Conservation (phyloP, 106 monocot genomes). For the Dactylorhiza incarnata region DNA sequence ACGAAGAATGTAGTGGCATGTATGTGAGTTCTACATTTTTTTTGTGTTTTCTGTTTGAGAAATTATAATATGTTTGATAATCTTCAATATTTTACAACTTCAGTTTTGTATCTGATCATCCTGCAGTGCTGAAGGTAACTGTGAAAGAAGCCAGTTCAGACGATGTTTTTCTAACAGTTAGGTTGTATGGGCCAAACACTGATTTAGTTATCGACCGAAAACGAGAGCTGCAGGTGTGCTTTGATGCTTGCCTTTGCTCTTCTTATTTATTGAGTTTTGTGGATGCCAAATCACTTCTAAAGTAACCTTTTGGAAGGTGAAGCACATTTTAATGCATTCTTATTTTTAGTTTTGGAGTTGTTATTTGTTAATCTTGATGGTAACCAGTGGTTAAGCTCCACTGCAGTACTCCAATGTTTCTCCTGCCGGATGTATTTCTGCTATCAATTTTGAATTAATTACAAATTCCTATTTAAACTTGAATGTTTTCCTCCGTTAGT, state of each 20-base stretch:
- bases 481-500: background rate
- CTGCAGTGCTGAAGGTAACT: conserved; percentile 85
- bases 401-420: background rate
- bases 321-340: background rate
- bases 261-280: conserved; percentile 2
- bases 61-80: background rate
- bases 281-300: background rate
- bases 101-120: background rate
- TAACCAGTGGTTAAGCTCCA: background rate
- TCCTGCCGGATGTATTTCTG: background rate
- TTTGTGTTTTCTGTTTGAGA: background rate
- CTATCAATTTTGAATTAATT: background rate
- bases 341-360: background rate
- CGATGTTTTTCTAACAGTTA: conserved; percentile 44
- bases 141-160: conserved; percentile 41
- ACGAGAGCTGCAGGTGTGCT: conserved; percentile 66
- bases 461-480: background rate
- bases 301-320: background rate
- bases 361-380: background rate
- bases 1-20: background rate
- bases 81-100: background rate
- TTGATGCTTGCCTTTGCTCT: background rate
- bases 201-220: conserved; percentile 92
- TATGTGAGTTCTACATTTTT: background rate
- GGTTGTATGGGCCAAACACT: conserved; percentile 93